These are phyloP conservation scores for Tulasnella sp. DNA, from an alignment of 768 basidiomycete genomes.

Conservation along the genomic window DNA sequence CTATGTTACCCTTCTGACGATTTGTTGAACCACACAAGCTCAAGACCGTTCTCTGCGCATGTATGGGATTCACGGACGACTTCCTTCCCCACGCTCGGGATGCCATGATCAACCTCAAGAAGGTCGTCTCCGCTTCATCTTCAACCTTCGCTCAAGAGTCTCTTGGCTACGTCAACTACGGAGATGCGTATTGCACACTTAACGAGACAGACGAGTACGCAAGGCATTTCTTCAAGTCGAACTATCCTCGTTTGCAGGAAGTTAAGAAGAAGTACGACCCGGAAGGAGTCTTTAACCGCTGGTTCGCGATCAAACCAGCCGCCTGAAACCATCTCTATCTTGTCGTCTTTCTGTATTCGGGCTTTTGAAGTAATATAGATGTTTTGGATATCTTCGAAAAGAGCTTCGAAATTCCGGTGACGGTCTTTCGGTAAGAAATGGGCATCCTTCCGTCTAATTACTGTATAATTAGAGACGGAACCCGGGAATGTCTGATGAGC, in stretches of 20 bases:
- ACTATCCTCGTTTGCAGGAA: constrained; percentile 13
- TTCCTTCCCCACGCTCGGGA: neutral
- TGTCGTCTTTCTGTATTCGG: too few species aligned
- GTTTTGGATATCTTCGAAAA: too few species aligned
- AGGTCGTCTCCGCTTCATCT: neutral
- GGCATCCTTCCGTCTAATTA: too few species aligned
- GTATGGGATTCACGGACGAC: neutral
- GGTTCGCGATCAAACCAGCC: constrained; percentile 16
- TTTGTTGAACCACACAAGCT: neutral
- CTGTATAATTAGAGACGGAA: too few species aligned
- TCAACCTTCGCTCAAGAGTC: neutral
- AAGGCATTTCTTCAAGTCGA: constrained; percentile 8
- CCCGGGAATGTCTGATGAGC: too few species aligned
- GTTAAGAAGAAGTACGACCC: constrained; percentile 19
- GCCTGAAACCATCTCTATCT: too few species aligned
- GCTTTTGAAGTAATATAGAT: too few species aligned
- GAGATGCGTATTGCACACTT: neutral
- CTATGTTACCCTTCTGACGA: neutral
- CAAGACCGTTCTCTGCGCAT: neutral
- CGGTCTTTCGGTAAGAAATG: too few species aligned
- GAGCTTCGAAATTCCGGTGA: too few species aligned
- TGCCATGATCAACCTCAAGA: neutral
- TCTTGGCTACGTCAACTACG: neutral
- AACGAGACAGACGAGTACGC: constrained; percentile 1
- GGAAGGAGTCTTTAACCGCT: constrained; percentile 12